phyloP scores from a whole-genome alignment of 2,329 filamentous ascomycete species.

The Didymella arachidicola region DNA sequence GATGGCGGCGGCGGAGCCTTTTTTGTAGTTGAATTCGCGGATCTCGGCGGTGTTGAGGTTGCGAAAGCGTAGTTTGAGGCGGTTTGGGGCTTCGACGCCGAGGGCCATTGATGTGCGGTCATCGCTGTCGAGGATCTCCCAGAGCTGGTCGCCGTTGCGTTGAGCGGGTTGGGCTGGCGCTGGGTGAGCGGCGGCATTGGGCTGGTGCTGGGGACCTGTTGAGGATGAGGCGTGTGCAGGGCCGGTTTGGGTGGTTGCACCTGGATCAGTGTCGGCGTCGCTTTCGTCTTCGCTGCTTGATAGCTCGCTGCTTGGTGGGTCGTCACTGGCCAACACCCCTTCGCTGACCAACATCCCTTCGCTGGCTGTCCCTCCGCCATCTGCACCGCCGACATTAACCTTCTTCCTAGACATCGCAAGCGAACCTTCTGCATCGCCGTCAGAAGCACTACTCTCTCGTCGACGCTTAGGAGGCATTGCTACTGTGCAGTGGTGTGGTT shows the following conservation, averaged over 20 bases:
- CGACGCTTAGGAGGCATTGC: background rate
- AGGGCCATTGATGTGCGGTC: background rate
- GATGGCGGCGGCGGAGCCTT: no score
- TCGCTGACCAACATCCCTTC: no score
- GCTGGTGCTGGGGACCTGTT: background rate
- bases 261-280: background rate
- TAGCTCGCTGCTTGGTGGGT: background rate
- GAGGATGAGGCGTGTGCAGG: background rate
- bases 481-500: background rate
- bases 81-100: no score
- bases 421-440: background rate
- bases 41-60: no score
- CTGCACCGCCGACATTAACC: background rate
- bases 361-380: background rate
- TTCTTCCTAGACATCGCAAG: background rate
- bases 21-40: no score
- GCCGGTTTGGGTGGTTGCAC: background rate
- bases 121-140: background rate
- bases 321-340: no score
- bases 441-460: background rate
- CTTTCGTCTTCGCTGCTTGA: background rate
- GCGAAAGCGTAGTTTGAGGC: no score
- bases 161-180: background rate
- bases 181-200: background rate
- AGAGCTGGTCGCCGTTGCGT: background rate